Percentiles rank a stretch among this genome's conserved stretches.
Conservation (phyloP, 352 stramenopile species). For the Globisporangium radiosum region DNA sequence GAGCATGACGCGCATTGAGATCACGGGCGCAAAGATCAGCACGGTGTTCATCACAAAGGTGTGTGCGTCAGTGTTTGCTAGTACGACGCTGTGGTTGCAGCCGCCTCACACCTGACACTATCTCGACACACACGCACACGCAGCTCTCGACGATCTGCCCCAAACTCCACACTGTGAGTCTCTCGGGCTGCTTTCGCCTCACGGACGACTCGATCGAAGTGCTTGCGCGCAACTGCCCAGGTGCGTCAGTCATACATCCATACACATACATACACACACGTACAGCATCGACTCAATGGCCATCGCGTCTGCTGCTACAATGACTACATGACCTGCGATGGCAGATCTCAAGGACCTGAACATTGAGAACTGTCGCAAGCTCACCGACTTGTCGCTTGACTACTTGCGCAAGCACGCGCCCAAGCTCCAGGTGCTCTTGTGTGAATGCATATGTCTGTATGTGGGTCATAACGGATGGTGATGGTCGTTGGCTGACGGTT, state of each 20-base stretch:
- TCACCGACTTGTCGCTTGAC: conserved; percentile 73
- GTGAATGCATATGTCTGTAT: too few relatives aligned
- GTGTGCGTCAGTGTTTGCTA: background rate
- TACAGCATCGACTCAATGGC: too few relatives aligned
- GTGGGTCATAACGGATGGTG: too few relatives aligned
- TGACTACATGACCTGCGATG: background rate
- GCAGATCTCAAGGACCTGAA: conserved; percentile 86
- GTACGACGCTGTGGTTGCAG: too few relatives aligned
- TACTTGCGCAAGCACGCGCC: conserved; percentile 70
- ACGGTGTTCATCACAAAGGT: conserved; percentile 69
- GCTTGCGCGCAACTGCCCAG: conserved; percentile 72
- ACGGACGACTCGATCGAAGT: conserved; percentile 81
- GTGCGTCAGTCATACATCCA: conserved; percentile 17
- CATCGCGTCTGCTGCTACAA: background rate
- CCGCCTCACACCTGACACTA: too few relatives aligned
- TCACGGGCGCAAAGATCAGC: conserved; percentile 81
- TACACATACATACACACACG: too few relatives aligned
- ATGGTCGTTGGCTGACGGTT: too few relatives aligned
- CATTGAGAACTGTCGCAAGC: conserved; percentile 86
- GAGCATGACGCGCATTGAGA: conserved; percentile 83
- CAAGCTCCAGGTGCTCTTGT: conserved; percentile 60
- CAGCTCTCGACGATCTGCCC: conserved; percentile 71
- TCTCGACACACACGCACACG: background rate
- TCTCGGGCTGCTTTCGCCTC: conserved; percentile 84
- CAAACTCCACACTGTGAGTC: conserved; percentile 82